Evolutionary conservation across 2,329 filamentous ascomycete species (phyloP), one percentile per base, ranked within the genome.

Genomic region (Paraconiothyrium sp.): DNA sequence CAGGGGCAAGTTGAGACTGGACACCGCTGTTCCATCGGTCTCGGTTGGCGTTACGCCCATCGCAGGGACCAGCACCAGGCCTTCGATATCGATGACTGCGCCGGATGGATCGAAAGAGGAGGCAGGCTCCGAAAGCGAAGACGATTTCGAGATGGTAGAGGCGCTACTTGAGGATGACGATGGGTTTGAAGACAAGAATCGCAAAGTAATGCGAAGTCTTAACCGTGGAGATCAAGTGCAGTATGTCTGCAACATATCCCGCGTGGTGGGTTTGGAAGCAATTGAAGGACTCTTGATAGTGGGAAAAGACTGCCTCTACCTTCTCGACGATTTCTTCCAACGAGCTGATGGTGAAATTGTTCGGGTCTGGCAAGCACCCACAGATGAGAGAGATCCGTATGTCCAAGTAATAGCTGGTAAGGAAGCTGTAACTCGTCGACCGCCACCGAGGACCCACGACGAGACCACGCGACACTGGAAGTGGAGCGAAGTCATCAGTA

Each of bases 261-360:
- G 95, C 11, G 94, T 99, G 58, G 90, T 97, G 35, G 95, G 95
- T 10, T 84, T 99, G 4, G 95, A 99, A 75, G 94, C 94, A 9
- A 93, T 92, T 63, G 96, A 99, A 76, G 95, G 95, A 8, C 89
- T 99, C 46, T 83, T 99, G 37, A 96, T 99, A 58, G 86, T 98
- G 44, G 95, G 95, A 20, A 97, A 97, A 77, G 91, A 94, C 69
- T 91, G 89, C 51, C 85, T 99, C 16, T 99, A 99, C 75, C 90
- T 99, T 68, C 91, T 98, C 79, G 95, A 99, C 79, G 94, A 95
- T 69, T 94, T 97, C 72, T 98, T 99, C 76, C 94, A 98, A 74
- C 89, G 94, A 65, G 90, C 92, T 2, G 95, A 97, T 72, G 94
- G 94, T 13, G 96, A 99, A 76, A 97, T 99, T 73, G 92, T 99